Evolutionary conservation across 768 basidiomycete species (phyloP).

Genomic region (Pleurotus pulmonarius): DNA sequence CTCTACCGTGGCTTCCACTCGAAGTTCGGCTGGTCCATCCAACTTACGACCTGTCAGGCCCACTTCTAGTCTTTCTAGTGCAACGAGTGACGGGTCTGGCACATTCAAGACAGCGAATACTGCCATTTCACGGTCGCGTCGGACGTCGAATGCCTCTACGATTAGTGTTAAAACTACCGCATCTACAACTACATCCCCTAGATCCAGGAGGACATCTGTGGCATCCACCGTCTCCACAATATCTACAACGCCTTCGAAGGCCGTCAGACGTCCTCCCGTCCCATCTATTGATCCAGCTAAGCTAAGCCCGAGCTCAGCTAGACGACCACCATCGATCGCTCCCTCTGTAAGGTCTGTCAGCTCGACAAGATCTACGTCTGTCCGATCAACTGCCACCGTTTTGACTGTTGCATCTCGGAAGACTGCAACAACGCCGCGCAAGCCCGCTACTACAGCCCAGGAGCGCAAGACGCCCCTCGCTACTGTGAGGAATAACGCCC

Average conservation of each 20-base stretch:
- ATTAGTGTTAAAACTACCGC: conserved; percentile 4
- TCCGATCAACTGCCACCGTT: conserved; percentile 23
- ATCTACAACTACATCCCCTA: conserved; percentile 9
- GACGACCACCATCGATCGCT: conserved; percentile 16
- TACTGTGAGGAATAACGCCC: neutral
- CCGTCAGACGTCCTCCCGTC: conserved; percentile 25
- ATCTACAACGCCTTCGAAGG: conserved; percentile 4
- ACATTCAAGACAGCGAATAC: conserved; percentile 45
- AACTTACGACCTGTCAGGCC: conserved; percentile 13
- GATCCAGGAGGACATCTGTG: conserved; percentile 16
- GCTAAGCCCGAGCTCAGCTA: conserved; percentile 21
- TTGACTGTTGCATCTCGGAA: conserved; percentile 22
- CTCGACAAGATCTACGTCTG: conserved; percentile 10
- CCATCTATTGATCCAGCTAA: conserved; percentile 27
- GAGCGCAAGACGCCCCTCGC: conserved; percentile 14
- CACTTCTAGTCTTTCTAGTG: conserved; percentile 15
- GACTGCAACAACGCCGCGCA: conserved; percentile 13
- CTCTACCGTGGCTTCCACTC: conserved; percentile 26
- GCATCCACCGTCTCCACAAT: conserved; percentile 10
- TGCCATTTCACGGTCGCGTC: conserved; percentile 24
- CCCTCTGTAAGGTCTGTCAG: conserved; percentile 11
- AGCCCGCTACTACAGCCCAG: conserved; percentile 12
- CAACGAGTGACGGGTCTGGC: conserved; percentile 31
- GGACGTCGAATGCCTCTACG: conserved; percentile 26
- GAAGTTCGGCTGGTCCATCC: conserved; percentile 10